phyloP scores from a whole-genome alignment of 495 filamentous ascomycete genomes.

The Daldinia bambusicola region DNA sequence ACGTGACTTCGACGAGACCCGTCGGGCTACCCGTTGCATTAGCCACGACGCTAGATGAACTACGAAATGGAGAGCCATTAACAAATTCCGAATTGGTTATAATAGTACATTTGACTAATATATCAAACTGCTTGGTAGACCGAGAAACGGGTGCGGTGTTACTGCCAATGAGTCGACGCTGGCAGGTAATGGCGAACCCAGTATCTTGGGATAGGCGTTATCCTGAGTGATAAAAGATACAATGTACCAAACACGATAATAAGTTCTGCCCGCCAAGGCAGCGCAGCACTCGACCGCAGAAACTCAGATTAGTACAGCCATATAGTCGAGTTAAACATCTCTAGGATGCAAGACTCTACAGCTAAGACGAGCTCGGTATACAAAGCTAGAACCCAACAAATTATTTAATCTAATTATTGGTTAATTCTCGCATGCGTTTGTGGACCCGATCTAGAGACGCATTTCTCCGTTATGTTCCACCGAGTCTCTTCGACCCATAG shows the following conservation, averaged over 20 bases:
- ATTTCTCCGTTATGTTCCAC: constrained; percentile 1
- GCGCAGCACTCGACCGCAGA: not conserved
- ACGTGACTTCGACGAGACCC: not conserved
- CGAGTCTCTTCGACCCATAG: not conserved
- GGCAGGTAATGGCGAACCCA: not conserved
- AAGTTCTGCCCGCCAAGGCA: not conserved
- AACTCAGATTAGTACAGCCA: not conserved
- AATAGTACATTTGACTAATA: too few relatives aligned
- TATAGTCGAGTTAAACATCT: not conserved
- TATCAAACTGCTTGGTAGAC: not conserved
- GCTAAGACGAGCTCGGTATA: not conserved
- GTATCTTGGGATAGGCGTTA: not conserved
- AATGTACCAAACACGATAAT: not conserved
- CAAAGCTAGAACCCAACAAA: not conserved
- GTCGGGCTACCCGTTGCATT: not conserved
- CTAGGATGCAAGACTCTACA: not conserved
- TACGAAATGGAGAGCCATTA: not conserved
- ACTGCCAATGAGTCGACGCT: not conserved
- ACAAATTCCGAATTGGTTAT: not conserved
- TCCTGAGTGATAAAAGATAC: not conserved
- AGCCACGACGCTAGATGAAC: not conserved
- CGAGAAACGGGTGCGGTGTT: not conserved
- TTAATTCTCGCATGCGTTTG: not conserved
- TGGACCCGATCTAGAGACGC: not conserved
- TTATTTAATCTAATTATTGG: not conserved